Conservation (phyloP, 2,329 filamentous ascomycete genomes). For the Pseudocercospora macadamiae region DNA sequence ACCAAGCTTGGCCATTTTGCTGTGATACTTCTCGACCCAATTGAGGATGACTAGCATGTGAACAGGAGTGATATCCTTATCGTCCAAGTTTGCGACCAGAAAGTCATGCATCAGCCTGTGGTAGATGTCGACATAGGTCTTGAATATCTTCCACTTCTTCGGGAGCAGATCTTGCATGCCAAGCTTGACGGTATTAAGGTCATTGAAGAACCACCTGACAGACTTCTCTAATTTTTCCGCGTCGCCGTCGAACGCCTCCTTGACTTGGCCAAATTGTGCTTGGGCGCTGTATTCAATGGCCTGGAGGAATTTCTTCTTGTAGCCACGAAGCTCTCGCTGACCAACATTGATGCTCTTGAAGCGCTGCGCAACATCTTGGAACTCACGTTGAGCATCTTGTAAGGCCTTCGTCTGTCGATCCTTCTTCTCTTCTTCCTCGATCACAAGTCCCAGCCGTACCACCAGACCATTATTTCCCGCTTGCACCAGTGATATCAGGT, state of each 20-base stretch:
- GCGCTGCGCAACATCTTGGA: conserved; percentile 87
- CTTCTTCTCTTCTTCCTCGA: conserved; percentile 95
- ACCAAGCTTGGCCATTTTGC: conserved; percentile 90
- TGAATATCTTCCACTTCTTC: conserved; percentile 94
- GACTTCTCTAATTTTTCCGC: conserved; percentile 81
- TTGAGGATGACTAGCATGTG: conserved; percentile 91
- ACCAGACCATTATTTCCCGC: conserved; percentile 86
- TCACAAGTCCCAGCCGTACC: conserved; percentile 86
- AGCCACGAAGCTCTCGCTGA: conserved; percentile 87
- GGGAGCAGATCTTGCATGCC: conserved; percentile 92
- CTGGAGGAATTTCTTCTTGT: conserved; percentile 92
- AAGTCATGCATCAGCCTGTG: conserved; percentile 96
- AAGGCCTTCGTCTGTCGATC: conserved; percentile 88
- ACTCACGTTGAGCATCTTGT: conserved; percentile 92
- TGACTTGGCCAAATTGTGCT: conserved; percentile 71
- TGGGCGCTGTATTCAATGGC: conserved; percentile 75
- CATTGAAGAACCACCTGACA: conserved; percentile 97
- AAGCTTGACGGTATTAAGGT: conserved; percentile 89
- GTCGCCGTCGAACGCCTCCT: conserved; percentile 78
- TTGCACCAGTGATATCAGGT: conserved; percentile 84
- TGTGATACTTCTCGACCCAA: conserved; percentile 95
- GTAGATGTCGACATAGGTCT: conserved; percentile 87
- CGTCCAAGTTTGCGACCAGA: conserved; percentile 78
- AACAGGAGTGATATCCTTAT: conserved; percentile 79
- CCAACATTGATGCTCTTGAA: conserved; percentile 91